phyloP scores from a whole-genome alignment of 352 stramenopile species.

The Globisporangium irregulare region DNA sequence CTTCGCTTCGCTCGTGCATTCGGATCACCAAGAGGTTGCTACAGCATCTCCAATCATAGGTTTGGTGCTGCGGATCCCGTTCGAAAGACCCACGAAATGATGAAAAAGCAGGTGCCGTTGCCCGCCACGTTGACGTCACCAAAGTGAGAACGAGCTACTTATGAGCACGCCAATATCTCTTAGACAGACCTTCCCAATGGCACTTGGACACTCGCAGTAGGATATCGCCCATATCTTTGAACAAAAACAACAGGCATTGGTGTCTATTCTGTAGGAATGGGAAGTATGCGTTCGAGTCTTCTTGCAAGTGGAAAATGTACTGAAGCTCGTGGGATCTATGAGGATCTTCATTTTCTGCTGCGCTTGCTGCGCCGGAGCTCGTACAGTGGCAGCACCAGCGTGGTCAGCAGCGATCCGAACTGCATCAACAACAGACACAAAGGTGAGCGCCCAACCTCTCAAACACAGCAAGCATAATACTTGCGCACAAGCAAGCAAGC shows the following conservation, averaged over 20 bases:
- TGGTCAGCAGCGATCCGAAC: constrained; percentile 49
- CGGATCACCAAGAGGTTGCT: no score
- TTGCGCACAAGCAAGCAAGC: constrained; percentile 13
- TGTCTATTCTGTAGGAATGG: background rate
- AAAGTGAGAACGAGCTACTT: background rate
- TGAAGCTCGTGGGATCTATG: background rate
- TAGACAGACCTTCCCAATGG: no score
- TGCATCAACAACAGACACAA: constrained; percentile 12
- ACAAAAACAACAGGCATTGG: background rate
- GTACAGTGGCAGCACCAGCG: constrained; percentile 45
- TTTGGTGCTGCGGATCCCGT: no score
- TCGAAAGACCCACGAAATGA: background rate
- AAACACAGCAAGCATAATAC: background rate
- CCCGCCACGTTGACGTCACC: background rate
- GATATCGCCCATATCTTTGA: background rate
- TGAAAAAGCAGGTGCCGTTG: background rate
- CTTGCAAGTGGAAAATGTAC: background rate
- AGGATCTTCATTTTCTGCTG: background rate
- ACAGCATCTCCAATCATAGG: no score
- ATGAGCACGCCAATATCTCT: background rate
- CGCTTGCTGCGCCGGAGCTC: constrained; percentile 30
- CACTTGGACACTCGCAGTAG: background rate
- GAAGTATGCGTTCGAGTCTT: background rate
- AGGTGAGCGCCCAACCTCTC: background rate
- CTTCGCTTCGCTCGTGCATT: no score